phyloP scores from a whole-genome alignment of 352 stramenopile species.

The Globisporangium paddicum region DNA sequence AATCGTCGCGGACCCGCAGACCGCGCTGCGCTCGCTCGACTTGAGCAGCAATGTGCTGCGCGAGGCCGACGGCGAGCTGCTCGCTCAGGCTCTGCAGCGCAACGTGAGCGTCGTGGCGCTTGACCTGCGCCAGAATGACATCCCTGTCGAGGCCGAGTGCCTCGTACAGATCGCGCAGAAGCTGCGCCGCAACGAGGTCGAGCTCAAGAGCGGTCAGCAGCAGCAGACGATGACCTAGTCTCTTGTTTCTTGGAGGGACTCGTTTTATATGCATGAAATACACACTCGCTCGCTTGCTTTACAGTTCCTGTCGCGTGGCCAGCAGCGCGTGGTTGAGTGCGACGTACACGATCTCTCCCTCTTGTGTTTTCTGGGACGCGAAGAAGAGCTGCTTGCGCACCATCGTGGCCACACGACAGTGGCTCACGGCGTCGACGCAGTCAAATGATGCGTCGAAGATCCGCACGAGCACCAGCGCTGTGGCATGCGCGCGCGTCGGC shows the following conservation, averaged over 20 bases:
- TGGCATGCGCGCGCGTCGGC: slow-evolving; percentile 38
- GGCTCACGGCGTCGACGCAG: slow-evolving; percentile 49
- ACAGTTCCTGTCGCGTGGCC: slow-evolving; percentile 27
- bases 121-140: slow-evolving; percentile 80
- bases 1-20: slow-evolving; percentile 66
- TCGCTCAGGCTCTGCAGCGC: slow-evolving; percentile 58
- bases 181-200: slow-evolving; percentile 68
- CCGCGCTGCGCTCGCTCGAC: slow-evolving; percentile 64
- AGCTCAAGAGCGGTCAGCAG: slow-evolving; percentile 26
- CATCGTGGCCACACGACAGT: slow-evolving; percentile 69
- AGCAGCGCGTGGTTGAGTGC: slow-evolving; percentile 58
- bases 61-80: slow-evolving; percentile 47
- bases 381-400: slow-evolving; percentile 65
- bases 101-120: slow-evolving; percentile 60
- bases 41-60: slow-evolving; percentile 78
- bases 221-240: slow-evolving; percentile 2
- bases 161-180: slow-evolving; percentile 68
- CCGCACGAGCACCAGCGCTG: slow-evolving; percentile 51
- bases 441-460: slow-evolving; percentile 33
- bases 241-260: no score
- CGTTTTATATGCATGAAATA: neutral
- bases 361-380: slow-evolving; percentile 18
- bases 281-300: neutral
- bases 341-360: slow-evolving; percentile 40
- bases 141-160: slow-evolving; percentile 48